Evolutionary conservation across 257 asterid species (phyloP).

Genomic region (Salvia splendens): DNA sequence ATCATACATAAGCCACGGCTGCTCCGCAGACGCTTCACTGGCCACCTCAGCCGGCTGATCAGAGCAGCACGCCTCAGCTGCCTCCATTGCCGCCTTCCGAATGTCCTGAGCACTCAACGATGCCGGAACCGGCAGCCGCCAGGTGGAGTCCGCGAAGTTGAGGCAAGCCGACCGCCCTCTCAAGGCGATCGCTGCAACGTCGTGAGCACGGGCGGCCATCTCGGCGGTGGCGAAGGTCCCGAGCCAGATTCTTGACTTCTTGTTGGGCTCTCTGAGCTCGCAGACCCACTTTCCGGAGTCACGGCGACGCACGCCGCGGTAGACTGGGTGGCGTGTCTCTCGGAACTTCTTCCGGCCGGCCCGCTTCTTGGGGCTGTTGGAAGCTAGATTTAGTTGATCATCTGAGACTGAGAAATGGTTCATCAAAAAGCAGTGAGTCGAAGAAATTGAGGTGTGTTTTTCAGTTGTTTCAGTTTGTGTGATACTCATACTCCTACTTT

Average conservation of each 20-base stretch:
- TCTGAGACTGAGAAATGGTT: neutral
- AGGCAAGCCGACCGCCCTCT: slow-evolving; percentile 61
- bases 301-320: slow-evolving; percentile 59
- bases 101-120: slow-evolving; percentile 52
- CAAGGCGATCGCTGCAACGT: slow-evolving; percentile 69
- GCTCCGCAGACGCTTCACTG: slow-evolving; percentile 1
- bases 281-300: slow-evolving; percentile 71
- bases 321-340: slow-evolving; percentile 74
- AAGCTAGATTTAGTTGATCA: slow-evolving; percentile 48
- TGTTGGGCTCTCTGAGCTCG: slow-evolving; percentile 70
- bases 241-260: slow-evolving; percentile 70
- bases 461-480: no score
- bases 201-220: slow-evolving; percentile 83
- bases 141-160: slow-evolving; percentile 69
- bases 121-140: slow-evolving; percentile 54
- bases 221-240: slow-evolving; percentile 66
- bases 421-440: no score
- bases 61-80: slow-evolving; percentile 51
- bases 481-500: no score
- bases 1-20: slow-evolving; percentile 18
- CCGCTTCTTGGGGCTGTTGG: slow-evolving; percentile 56
- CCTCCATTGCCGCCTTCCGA: slow-evolving; percentile 60
- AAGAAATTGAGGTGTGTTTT: no score
- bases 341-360: slow-evolving; percentile 65
- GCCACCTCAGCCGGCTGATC: neutral